These are phyloP conservation scores for Verticillium isaacii DNA, from an alignment of 2,329 filamentous ascomycete species.

Conservation along the genomic window DNA sequence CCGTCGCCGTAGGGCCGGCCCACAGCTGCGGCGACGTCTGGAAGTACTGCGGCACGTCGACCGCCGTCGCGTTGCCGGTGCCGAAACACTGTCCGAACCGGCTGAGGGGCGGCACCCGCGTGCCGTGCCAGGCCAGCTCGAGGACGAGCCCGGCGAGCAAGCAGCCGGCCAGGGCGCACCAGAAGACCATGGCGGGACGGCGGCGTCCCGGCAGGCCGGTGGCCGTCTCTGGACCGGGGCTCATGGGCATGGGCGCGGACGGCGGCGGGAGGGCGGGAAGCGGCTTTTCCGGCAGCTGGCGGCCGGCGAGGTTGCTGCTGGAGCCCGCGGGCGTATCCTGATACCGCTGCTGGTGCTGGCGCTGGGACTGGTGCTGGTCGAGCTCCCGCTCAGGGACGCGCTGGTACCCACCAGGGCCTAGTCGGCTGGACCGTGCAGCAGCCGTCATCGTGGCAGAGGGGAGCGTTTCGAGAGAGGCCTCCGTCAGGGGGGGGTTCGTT, in stretches of 20 bases:
- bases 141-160: slow-evolving; percentile 30
- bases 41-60: slow-evolving; percentile 56
- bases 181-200: slow-evolving; percentile 14
- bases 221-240: background rate
- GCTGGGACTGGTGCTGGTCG: background rate
- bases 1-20: slow-evolving; percentile 66
- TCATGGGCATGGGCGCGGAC: slow-evolving; percentile 1
- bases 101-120: slow-evolving; percentile 6
- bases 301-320: background rate
- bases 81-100: slow-evolving; percentile 15
- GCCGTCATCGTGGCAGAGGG: background rate
- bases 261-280: slow-evolving; percentile 10
- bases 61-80: slow-evolving; percentile 17
- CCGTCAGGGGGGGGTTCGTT: background rate
- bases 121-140: slow-evolving; percentile 21
- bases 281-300: slow-evolving; percentile 8
- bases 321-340: background rate
- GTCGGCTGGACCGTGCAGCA: background rate
- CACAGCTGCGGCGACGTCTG: slow-evolving; percentile 56
- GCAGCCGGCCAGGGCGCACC: slow-evolving; percentile 23
- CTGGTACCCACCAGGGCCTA: background rate
- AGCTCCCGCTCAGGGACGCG: background rate
- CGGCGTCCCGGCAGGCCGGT: slow-evolving; percentile 5
- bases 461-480: background rate
- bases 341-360: background rate